Base-by-base conservation (phyloP, 345 rosid species). In the Erodium maritimum region DNA sequence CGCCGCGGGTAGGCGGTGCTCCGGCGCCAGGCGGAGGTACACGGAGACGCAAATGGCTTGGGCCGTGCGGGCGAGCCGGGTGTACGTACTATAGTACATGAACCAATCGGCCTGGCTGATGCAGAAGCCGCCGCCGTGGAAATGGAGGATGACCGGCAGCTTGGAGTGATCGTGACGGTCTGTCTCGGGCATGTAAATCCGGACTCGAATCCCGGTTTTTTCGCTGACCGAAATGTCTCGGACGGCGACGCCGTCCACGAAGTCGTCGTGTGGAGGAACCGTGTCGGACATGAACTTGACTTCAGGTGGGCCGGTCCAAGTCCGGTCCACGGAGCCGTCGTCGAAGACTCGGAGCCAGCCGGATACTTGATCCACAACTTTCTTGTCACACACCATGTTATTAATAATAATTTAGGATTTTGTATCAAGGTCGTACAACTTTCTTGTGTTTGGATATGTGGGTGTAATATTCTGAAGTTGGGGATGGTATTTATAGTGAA, bases 261-360 rank as follows among this genome's bases (percentile, higher is more conserved):
- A 85, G 0, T 72, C 19, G 5, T 70, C 66, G 20, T 85, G 86
- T 23, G 81, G 65, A 13, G 81, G 75, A 17, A 80, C 86, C 0
- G 86, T 60, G 3, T 82, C 88, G 2, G 75, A 19, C 77, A 80
- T 61, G 83, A 82, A 82, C 76, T 75, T 85, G 67, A 72, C 67
- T 58, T 76, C 70, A 0, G 88, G 88, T 0, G 93, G 84, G 5
- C 88, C 93, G 0, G 72, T 71, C 93, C 93, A 82, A 1, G 80
- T 63, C 19, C 93, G 67, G 67, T 80, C 93, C 5, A 80, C 82
- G 0, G 77, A 76, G 46, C 86, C 93, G 22, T 82, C 93, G 1
- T 73, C 73, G 23, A 71, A 79, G 60, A 75, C 60, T 23, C 75
- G 56, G 5, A 85, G 80, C 93, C 88, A 85, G 16, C 93, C 86